Conservation (phyloP, 352 stramenopile species). For the Labyrinthula sp. region DNA sequence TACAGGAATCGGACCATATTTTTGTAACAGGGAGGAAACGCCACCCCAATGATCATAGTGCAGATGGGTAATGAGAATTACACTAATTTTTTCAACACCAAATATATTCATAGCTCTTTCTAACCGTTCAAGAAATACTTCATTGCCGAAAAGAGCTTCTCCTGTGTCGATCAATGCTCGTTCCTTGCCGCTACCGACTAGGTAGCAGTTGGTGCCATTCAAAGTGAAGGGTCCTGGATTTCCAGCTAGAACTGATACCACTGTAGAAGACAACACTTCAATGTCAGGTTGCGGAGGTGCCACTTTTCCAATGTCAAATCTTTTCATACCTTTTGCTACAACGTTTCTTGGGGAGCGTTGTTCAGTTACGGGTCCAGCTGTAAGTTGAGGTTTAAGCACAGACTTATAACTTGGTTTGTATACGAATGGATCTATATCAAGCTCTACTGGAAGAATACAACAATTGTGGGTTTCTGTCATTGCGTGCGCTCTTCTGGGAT, state of each 20-base stretch:
- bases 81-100: conserved; percentile 41
- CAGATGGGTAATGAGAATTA: conserved; percentile 60
- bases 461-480: too few species aligned
- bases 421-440: too few species aligned
- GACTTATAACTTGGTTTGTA: too few species aligned
- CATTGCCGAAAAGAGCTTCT: conserved; percentile 54
- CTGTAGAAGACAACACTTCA: conserved; percentile 35
- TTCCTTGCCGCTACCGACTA: conserved; percentile 45
- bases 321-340: too few species aligned
- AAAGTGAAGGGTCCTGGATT: conserved; percentile 66
- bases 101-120: conserved; percentile 36
- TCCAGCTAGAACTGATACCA: conserved; percentile 50
- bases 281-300: conserved; percentile 39
- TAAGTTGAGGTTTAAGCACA: too few species aligned
- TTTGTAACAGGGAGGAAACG: conserved; percentile 40
- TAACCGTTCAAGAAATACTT: conserved; percentile 39
- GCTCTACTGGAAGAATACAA: too few species aligned
- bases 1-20: conserved; percentile 35
- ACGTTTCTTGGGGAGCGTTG: too few species aligned
- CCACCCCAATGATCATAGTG: conserved; percentile 65
- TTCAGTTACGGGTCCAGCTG: too few species aligned
- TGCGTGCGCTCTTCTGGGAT: too few species aligned
- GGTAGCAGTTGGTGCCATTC: conserved; percentile 61
- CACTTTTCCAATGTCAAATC: too few species aligned
- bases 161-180: conserved; percentile 53